Conservation (phyloP, 495 filamentous ascomycete genomes). For the Venustampulla echinocandica region DNA sequence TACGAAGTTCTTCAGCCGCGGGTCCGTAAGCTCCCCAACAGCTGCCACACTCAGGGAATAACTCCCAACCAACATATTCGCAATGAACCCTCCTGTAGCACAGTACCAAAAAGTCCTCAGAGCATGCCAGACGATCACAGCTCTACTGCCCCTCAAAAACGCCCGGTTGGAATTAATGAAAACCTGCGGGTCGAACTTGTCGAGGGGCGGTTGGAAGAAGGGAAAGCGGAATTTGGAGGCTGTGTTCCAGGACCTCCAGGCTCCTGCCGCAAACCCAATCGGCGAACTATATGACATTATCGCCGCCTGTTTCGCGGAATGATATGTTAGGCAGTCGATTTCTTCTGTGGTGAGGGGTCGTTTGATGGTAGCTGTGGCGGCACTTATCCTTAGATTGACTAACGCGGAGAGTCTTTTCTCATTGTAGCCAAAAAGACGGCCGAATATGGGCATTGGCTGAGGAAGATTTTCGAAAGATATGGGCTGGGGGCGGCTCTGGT, state of each 20-base stretch:
- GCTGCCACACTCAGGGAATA: conserved; percentile 12
- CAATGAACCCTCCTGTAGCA: conserved; percentile 2
- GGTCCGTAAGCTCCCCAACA: conserved; percentile 14
- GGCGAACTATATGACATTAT: conserved; percentile 17
- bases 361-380: background rate
- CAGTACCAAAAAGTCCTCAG: conserved; percentile 6
- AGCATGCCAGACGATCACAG: conserved; percentile 10
- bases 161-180: conserved; percentile 4
- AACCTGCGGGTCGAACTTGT: conserved; percentile 10
- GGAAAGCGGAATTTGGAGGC: conserved; percentile 16
- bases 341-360: conserved; percentile 16
- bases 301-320: conserved; percentile 13
- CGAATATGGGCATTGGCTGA: conserved; percentile 16
- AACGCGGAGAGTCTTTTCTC: background rate
- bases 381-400: background rate
- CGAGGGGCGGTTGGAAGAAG: conserved; percentile 17
- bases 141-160: background rate
- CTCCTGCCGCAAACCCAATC: conserved; percentile 8
- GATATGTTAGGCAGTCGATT: conserved; percentile 11
- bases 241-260: conserved; percentile 13
- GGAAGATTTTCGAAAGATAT: background rate
- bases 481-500: background rate
- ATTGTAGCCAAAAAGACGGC: conserved; percentile 13
- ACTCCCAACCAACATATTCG: conserved; percentile 7
- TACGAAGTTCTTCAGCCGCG: conserved; percentile 12